A percentile compares a stretch with the other conserved stretches of the same genome.
phyloP scores from a whole-genome alignment of 2,329 filamentous ascomycete genomes.

The Trichophyton simii region DNA sequence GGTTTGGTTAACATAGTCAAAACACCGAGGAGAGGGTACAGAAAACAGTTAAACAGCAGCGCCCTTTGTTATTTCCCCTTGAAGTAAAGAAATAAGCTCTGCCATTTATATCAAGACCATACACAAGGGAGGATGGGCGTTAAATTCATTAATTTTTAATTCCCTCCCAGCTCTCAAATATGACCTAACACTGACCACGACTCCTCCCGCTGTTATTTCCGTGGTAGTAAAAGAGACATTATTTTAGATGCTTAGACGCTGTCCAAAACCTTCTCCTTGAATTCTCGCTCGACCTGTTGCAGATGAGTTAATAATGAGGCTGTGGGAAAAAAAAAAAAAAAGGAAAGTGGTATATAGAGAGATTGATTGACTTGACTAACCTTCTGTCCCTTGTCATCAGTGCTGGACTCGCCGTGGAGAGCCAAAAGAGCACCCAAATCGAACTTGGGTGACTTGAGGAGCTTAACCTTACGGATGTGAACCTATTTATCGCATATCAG shows the following conservation, averaged over 20 bases:
- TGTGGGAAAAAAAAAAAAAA: no score
- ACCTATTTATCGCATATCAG: constrained; percentile 46
- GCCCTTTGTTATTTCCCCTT: not conserved
- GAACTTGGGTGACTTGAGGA: constrained; percentile 97
- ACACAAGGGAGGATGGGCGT: not conserved
- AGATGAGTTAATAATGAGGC: constrained; percentile 1
- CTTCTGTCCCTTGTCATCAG: constrained; percentile 96
- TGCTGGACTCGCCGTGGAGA: constrained; percentile 93
- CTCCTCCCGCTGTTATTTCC: not conserved
- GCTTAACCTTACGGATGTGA: constrained; percentile 99
- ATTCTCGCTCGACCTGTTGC: constrained; percentile 61
- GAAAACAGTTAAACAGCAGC: constrained; percentile 1
- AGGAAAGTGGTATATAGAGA: constrained; percentile 2
- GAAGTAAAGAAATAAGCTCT: not conserved
- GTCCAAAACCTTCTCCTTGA: constrained; percentile 95
- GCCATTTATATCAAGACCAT: constrained; percentile 5
- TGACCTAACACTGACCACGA: constrained; percentile 2
- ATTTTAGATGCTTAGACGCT: constrained; percentile 53
- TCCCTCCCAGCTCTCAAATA: not conserved
- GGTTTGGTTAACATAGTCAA: not conserved
- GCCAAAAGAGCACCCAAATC: constrained; percentile 91
- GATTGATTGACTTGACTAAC: constrained; percentile 34
- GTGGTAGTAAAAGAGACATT: constrained; percentile 4
- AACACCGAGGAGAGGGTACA: constrained; percentile 1
- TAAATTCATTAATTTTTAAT: constrained; percentile 5